Base-by-base conservation (phyloP, 2,329 filamentous ascomycete genomes). In the Macrophomina phaseolina region DNA sequence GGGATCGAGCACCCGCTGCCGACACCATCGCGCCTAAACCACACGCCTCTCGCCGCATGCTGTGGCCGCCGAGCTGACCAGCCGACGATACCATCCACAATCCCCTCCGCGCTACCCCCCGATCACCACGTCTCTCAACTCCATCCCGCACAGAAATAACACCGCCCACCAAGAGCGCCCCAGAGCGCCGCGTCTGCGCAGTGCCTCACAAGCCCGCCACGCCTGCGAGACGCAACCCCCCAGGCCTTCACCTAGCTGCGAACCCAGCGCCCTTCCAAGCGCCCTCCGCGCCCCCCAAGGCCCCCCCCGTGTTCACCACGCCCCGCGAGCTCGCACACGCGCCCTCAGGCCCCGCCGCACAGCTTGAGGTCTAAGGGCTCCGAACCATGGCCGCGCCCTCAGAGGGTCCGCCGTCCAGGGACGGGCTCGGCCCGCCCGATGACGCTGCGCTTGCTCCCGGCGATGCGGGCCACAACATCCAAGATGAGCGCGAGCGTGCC, bases 401-500 rank as follows among this genome's bases (percentile, higher is more conserved):
- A 55, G 65, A 66, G 65, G 65, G 65, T 61, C 56, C 46, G 65
- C 65, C 55, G 46, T 62, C 65, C 7, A 53, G 55, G 38, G 65
- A 66, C 48, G 65, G 65, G 45, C 65, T 55, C 36, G 36, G 46
- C 51, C 56, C 56, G 48, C 55, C 56, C 56, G 56, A 66, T 36
- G 48, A 62, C 28, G 23, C 16, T 16, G 34, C 40, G 55, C 46
- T 46, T 23, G 65, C 36, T 32, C 46, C 65, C 65, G 56, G 42
- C 55, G 56, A 66, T 30, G 56, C 48, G 32, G 53, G 30, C 53
- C 28, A 42, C 52, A 60, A 60, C 55, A 53, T 53, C 56, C 40
- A 52, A 28, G 72, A 72, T n/a, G 69, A 73, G 14, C 68, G 34
- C 23, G 58, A 67, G 45, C 65, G 65, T 36, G 61, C 51, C 38